Evolutionary conservation across 352 stramenopile genomes (phyloP).

Genomic region (Phytophthora kernoviae): DNA sequence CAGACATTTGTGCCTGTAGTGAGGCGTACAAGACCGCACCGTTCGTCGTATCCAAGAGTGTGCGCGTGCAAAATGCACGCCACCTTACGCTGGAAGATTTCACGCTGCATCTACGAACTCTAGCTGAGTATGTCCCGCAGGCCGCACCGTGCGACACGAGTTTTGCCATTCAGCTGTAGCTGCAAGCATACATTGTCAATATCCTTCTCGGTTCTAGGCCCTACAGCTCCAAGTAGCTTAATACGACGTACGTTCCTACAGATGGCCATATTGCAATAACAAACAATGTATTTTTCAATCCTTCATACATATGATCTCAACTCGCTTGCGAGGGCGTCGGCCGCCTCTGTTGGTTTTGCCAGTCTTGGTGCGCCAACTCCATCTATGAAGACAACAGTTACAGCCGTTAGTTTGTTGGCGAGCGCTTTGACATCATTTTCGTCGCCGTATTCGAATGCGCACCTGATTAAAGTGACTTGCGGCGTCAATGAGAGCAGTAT

Average conservation of each 20-base stretch:
- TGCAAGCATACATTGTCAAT: background rate
- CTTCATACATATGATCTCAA: slow-evolving; percentile 18
- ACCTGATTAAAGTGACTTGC: slow-evolving; percentile 65
- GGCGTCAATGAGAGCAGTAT: slow-evolving; percentile 53
- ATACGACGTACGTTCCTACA: background rate
- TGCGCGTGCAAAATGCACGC: slow-evolving; percentile 54
- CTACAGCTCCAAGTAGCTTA: too few relatives aligned
- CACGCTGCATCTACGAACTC: slow-evolving; percentile 51
- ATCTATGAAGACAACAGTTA: slow-evolving; percentile 44
- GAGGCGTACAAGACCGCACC: slow-evolving; percentile 62
- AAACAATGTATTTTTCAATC: slow-evolving; percentile 6
- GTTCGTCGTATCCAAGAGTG: slow-evolving; percentile 64
- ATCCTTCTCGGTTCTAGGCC: too few relatives aligned
- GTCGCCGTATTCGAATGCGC: slow-evolving; percentile 6
- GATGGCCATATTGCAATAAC: too few relatives aligned
- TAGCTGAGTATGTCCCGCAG: slow-evolving; percentile 60
- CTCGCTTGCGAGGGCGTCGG: slow-evolving; percentile 33
- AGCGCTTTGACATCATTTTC: slow-evolving; percentile 6
- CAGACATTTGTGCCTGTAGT: slow-evolving; percentile 54
- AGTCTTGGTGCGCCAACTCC: slow-evolving; percentile 60
- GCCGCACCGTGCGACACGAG: slow-evolving; percentile 55
- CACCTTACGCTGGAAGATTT: slow-evolving; percentile 63
- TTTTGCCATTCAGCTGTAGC: slow-evolving; percentile 63
- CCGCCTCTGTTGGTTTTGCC: slow-evolving; percentile 48
- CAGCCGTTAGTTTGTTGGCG: slow-evolving; percentile 18